phyloP scores from a whole-genome alignment of 2,329 filamentous ascomycete genomes.

The Proliferodiscus dingleyae region DNA sequence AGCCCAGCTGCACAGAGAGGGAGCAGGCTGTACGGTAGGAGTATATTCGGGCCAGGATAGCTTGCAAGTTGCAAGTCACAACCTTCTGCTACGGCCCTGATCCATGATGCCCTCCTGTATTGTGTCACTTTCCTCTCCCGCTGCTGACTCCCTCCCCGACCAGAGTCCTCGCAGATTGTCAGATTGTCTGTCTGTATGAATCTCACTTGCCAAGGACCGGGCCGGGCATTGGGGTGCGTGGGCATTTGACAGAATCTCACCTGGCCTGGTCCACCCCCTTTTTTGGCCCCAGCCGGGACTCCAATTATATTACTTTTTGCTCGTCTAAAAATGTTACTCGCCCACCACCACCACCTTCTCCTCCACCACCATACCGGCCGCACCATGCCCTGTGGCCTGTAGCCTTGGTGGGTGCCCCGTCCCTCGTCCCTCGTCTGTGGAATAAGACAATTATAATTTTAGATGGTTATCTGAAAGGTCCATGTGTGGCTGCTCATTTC shows the following conservation, averaged over 20 bases:
- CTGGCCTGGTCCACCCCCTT: slow-evolving; percentile 1
- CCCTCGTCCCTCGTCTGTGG: neutral
- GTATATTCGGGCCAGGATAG: too few relatives aligned
- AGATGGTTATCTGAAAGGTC: slow-evolving; percentile 4
- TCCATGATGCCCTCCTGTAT: slow-evolving; percentile 6
- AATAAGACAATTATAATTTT: slow-evolving; percentile 1
- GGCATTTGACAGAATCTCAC: neutral
- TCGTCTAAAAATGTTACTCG: slow-evolving; percentile 11
- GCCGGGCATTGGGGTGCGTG: neutral
- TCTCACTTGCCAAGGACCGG: neutral
- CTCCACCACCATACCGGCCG: neutral
- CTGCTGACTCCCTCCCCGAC: slow-evolving; percentile 1
- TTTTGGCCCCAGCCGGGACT: slow-evolving; percentile 1
- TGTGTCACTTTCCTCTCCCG: neutral
- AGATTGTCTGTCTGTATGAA: too few relatives aligned
- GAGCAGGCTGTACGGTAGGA: neutral
- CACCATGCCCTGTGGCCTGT: too few relatives aligned
- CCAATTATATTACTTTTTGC: slow-evolving; percentile 4
- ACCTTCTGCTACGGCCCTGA: neutral
- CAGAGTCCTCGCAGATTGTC: too few relatives aligned
- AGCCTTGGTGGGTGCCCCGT: too few relatives aligned
- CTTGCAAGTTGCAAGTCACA: too few relatives aligned
- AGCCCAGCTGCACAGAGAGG: neutral
- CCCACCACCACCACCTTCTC: slow-evolving; percentile 1
- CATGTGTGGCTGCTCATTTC: slow-evolving; percentile 23